Evolutionary conservation across 2,329 filamentous ascomycete species (phyloP).

Genomic region (Alternaria postmessia): DNA sequence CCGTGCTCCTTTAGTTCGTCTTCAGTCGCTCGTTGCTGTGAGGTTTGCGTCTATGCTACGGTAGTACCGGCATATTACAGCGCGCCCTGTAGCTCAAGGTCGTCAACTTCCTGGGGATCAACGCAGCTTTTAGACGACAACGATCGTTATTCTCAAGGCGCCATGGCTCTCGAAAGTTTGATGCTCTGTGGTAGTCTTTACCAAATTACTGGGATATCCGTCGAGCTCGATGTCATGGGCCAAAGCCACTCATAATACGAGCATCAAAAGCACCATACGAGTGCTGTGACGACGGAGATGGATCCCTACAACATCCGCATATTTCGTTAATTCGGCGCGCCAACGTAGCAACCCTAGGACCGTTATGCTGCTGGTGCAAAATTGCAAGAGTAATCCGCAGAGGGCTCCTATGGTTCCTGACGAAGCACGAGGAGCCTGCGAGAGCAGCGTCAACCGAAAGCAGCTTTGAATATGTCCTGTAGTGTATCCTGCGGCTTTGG

Average conservation of each 20-base stretch:
- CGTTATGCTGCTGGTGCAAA: too few species aligned
- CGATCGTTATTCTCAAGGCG: neutral
- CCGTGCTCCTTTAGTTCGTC: neutral
- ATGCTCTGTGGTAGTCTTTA: too few species aligned
- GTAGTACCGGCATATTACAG: neutral
- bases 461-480: neutral
- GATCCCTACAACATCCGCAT: too few species aligned
- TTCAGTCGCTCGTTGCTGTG: neutral
- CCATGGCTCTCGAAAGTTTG: neutral
- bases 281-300: too few species aligned
- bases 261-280: too few species aligned
- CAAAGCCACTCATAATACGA: too few species aligned
- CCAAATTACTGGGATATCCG: too few species aligned
- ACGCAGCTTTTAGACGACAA: neutral
- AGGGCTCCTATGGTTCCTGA: neutral
- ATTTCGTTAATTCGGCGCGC: too few species aligned
- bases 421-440: too few species aligned
- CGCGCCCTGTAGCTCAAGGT: neutral
- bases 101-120: neutral
- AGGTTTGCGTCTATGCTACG: neutral
- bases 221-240: too few species aligned
- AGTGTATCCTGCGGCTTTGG: neutral
- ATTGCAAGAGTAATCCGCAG: neutral
- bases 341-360: too few species aligned
- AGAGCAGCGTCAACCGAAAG: neutral